Evolutionary conservation across 2,329 filamentous ascomycete genomes (phyloP), one percentile per base, ranked within the genome.

Genomic region (Talaromyces sp.): DNA sequence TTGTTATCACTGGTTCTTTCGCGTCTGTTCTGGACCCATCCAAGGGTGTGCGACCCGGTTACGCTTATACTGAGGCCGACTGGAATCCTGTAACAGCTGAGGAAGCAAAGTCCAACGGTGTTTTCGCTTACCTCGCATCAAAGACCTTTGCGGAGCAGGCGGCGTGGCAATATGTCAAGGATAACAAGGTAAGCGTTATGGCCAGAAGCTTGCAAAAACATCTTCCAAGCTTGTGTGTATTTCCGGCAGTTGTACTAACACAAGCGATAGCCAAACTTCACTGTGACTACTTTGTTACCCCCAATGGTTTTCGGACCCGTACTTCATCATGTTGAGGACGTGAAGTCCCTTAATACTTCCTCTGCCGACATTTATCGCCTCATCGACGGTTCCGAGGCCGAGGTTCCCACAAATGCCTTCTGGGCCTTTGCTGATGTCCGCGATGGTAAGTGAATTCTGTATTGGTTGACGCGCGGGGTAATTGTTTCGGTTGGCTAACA

Each of bases 1-100:
- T 94, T 10, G 87, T 87, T 51, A 83, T 89, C 66, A 89, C 87
- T 1, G 88, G 85, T 1, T 88, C 86, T 0, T 89, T 89, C 68
- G 87, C 87, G 10, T 80, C 86, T 0, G 86, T 89, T 29, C 13
- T 64, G n/a, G 43, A 59, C 34, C 36, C 47, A 17, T 15, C 7
- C 8, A 34, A 49, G 27, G 62, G 62, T n/a, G 13, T 34, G 31
- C 63, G 58, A 22, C 56, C 36, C 10, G 38, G 25, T 58, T 81
- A 89, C 69, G 76, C 74, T 47, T 71, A 71, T 43, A 72, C 75
- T 17, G 61, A 78, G 69, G 68, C 63, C 5, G 70, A 73, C 63
- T 79, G 77, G 76, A 76, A 76, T 62, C 76, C 74, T 2, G 70
- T 77, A 13, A 76, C 74, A 1, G 45, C 22, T 36, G 65, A 68